phyloP scores from a whole-genome alignment of 2,329 filamentous ascomycete genomes.

The Cylindrodendrum hubeiense region DNA sequence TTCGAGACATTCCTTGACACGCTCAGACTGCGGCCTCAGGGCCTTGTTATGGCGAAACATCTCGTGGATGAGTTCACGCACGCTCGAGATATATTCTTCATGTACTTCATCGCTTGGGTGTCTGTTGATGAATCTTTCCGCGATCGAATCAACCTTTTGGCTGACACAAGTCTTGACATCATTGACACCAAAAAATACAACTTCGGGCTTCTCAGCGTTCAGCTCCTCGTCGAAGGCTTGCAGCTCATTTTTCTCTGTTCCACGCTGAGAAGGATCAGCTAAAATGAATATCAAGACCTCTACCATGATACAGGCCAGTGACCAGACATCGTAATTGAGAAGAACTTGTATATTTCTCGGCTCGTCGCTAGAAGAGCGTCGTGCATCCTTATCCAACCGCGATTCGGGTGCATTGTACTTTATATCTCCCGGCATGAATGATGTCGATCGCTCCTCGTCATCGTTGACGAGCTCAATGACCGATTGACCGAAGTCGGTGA shows the following conservation, averaged over 20 bases:
- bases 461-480: neutral
- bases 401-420: neutral
- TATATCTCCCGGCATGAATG: neutral
- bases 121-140: neutral
- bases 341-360: neutral
- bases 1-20: neutral
- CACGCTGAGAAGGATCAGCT: neutral
- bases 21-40: neutral
- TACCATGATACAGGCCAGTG: neutral
- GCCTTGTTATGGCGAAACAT: neutral
- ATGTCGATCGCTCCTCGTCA: neutral
- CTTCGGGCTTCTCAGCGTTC: neutral
- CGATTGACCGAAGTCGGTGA: conserved; percentile 11
- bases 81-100: neutral
- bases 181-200: neutral
- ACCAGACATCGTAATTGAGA: neutral
- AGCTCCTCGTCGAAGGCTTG: neutral
- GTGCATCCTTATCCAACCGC: neutral
- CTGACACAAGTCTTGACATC: neutral
- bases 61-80: neutral
- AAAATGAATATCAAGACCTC: neutral
- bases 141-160: neutral
- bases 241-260: neutral
- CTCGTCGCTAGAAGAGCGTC: neutral
- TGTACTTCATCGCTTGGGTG: neutral